Base-by-base conservation (phyloP, 108 stramenopile species). In the Cafeteria roenbergensis region DNA sequence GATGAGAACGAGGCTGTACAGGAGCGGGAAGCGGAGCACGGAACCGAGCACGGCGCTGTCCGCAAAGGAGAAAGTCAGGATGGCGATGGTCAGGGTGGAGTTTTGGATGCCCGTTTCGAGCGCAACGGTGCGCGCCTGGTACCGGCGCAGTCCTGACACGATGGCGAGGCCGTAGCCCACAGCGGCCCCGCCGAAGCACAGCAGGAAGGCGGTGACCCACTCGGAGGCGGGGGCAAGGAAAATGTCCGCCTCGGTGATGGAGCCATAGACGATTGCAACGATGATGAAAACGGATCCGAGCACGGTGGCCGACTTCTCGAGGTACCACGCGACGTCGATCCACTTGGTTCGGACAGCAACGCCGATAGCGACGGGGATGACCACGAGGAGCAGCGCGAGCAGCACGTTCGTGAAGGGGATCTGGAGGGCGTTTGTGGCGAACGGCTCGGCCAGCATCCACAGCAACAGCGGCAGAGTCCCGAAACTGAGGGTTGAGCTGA, bases 71-170 rank as follows among this genome's bases (percentile, higher is more conserved):
- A 53, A 25, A 2, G 52, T 53, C 52, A 53, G 52, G 24, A 53
- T 24, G 24, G 52, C 24, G 52, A 53, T 53, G 1, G 52, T 53
- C 21, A 53, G 24, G 24, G n/a, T 25, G 52, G 24, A n/a, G n/a
- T 66, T 69, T 37, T 69, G 68, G 53, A 69, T 63, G 36, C 68
- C 68, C 30, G 68, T 69, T 35, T 69, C 68, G 53, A 69, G 54
- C 6, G 68, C 68, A 24, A 69, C 42, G 32, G 68, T 69, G 37
- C 68, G 62, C 30, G 57, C 53, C 55, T 66, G 62, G 12, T 51
- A 21, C 51, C 52, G 51, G n/a, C 32, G 34, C 37, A 55, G 24
- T 17, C 26, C 34, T 4, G 48, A 37, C 2, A 57, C 27, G 42
- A 33, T 26, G 38, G 55, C 37, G 55, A 29, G 26, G 37, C 26